Evolutionary conservation across 2,329 filamentous ascomycete species (phyloP).

Genomic region (Sclerotinia spermophila): DNA sequence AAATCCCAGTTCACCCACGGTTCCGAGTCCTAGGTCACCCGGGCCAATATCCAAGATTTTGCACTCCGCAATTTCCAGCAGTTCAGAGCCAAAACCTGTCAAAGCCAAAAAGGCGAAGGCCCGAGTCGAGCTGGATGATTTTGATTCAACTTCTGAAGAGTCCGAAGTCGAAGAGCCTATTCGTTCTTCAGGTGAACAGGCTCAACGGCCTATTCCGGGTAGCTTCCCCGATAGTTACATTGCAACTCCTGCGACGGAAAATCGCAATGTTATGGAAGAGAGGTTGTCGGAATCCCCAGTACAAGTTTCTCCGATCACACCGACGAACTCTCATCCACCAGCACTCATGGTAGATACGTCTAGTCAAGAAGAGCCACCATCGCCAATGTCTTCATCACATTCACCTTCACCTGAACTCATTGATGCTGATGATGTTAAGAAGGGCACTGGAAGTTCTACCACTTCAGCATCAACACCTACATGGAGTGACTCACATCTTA

Average conservation of each 20-base stretch:
- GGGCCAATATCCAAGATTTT: slow-evolving; percentile 44
- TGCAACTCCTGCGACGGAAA: slow-evolving; percentile 34
- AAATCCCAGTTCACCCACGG: slow-evolving; percentile 36
- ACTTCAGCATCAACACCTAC: slow-evolving; percentile 54
- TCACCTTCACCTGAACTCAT: slow-evolving; percentile 60
- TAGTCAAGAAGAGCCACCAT: slow-evolving; percentile 64
- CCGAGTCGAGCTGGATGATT: slow-evolving; percentile 66
- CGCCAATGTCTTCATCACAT: slow-evolving; percentile 49
- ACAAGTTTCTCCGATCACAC: slow-evolving; percentile 56
- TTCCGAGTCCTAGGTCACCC: slow-evolving; percentile 40
- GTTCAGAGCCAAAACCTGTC: slow-evolving; percentile 49
- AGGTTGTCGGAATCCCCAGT: slow-evolving; percentile 66
- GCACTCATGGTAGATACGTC: slow-evolving; percentile 68
- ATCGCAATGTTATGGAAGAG: slow-evolving; percentile 39
- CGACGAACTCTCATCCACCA: slow-evolving; percentile 52
- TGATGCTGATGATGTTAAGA: slow-evolving; percentile 44
- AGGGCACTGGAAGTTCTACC: slow-evolving; percentile 47
- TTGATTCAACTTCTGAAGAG: slow-evolving; percentile 48
- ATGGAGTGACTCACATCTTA: slow-evolving; percentile 84
- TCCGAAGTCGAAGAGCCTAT: slow-evolving; percentile 37
- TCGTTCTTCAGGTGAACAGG: slow-evolving; percentile 28
- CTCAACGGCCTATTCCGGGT: slow-evolving; percentile 35
- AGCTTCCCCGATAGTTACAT: slow-evolving; percentile 38
- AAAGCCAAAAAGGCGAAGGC: slow-evolving; percentile 58
- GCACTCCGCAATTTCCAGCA: slow-evolving; percentile 40